These are phyloP conservation scores for Penicillium dipodomyicola DNA, from an alignment of 495 filamentous ascomycete genomes.

Conservation along the genomic window DNA sequence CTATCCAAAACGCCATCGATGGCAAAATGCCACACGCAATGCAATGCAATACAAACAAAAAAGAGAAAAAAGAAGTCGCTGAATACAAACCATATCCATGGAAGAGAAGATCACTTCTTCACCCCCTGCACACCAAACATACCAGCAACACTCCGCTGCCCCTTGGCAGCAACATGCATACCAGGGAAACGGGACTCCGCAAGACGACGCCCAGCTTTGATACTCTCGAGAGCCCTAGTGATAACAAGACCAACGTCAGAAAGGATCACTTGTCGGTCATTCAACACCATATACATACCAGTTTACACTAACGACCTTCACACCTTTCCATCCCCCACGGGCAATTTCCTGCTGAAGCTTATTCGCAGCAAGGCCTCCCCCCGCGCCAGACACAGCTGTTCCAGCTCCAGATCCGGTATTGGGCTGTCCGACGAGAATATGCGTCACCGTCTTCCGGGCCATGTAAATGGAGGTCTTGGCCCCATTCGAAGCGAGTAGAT, in stretches of 20 bases:
- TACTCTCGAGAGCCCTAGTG: slow-evolving; percentile 71
- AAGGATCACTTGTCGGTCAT: neutral
- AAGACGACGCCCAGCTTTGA: slow-evolving; percentile 70
- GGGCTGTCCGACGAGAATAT: slow-evolving; percentile 77
- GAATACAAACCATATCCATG: neutral
- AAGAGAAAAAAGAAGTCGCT: neutral
- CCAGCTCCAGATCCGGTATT: slow-evolving; percentile 30
- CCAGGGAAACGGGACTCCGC: slow-evolving; percentile 68
- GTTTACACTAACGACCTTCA: slow-evolving; percentile 82
- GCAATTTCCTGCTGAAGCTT: slow-evolving; percentile 84
- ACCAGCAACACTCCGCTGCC: slow-evolving; percentile 61
- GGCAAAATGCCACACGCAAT: slow-evolving; percentile 1
- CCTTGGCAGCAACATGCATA: slow-evolving; percentile 55
- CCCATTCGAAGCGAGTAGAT: slow-evolving; percentile 70
- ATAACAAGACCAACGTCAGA: neutral
- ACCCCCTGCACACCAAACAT: slow-evolving; percentile 36
- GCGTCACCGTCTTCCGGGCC: slow-evolving; percentile 71
- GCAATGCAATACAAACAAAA: slow-evolving; percentile 1
- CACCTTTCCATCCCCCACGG: slow-evolving; percentile 52
- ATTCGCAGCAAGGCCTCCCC: slow-evolving; percentile 73
- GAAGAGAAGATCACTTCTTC: neutral
- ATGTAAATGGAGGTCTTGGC: slow-evolving; percentile 65
- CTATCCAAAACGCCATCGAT: neutral
- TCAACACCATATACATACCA: slow-evolving; percentile 56
- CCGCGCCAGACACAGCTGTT: slow-evolving; percentile 49